phyloP scores from a whole-genome alignment of 257 asterid species.

The Solanum ossicruentum region DNA sequence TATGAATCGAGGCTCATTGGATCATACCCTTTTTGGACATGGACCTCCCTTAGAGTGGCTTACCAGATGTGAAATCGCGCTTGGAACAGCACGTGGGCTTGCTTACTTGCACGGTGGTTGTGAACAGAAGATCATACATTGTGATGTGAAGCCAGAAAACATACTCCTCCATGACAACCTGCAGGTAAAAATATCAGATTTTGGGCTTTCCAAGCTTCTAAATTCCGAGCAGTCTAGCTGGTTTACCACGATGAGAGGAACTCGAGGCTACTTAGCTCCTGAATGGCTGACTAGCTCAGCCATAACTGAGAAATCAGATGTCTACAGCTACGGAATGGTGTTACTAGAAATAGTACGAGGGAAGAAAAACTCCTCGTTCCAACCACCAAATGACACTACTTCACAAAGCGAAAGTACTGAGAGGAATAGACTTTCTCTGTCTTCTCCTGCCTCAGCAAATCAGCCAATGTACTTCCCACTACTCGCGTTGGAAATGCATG shows the following conservation, averaged over 20 bases:
- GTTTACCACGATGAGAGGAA: slow-evolving; percentile 81
- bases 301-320: slow-evolving; percentile 62
- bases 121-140: slow-evolving; percentile 58
- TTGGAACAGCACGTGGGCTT: slow-evolving; percentile 68
- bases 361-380: slow-evolving; percentile 45
- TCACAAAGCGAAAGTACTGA: slow-evolving; percentile 6
- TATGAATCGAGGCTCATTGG: slow-evolving; percentile 68
- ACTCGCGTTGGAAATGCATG: slow-evolving; percentile 60
- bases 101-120: slow-evolving; percentile 68
- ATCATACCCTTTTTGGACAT: slow-evolving; percentile 40
- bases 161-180: slow-evolving; percentile 50
- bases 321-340: slow-evolving; percentile 70
- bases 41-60: slow-evolving; percentile 63
- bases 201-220: slow-evolving; percentile 68
- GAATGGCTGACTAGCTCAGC: slow-evolving; percentile 79
- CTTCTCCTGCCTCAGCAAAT: background rate
- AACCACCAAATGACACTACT: slow-evolving; percentile 14
- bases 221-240: slow-evolving; percentile 40
- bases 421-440: background rate
- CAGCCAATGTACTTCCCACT: slow-evolving; percentile 45
- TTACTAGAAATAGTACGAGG: slow-evolving; percentile 68
- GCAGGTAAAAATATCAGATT: slow-evolving; percentile 66
- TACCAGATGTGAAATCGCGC: slow-evolving; percentile 47
- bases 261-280: slow-evolving; percentile 76
- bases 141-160: slow-evolving; percentile 74